phyloP scores from a whole-genome alignment of 73 alveolate genomes.

The Stentor coeruleus region DNA sequence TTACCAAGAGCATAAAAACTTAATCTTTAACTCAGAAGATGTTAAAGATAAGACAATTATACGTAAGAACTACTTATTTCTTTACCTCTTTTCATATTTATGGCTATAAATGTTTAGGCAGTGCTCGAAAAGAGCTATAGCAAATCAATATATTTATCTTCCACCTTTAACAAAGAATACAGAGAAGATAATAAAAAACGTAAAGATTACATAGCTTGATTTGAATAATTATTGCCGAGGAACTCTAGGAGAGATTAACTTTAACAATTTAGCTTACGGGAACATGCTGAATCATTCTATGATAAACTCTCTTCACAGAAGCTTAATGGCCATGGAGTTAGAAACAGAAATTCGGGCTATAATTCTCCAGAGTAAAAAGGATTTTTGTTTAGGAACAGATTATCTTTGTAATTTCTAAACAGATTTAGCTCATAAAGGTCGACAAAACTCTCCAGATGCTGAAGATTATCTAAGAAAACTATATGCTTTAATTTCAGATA shows the following conservation, averaged over 20 bases:
- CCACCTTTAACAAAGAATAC: too few relatives aligned
- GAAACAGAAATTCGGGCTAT: background rate
- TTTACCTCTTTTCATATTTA: too few relatives aligned
- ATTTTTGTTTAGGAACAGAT: background rate
- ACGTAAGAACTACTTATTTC: too few relatives aligned
- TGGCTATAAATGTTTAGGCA: too few relatives aligned
- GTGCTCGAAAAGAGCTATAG: too few relatives aligned
- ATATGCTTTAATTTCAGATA: background rate
- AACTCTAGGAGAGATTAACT: background rate
- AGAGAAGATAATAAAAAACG: too few relatives aligned
- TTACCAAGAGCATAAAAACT: too few relatives aligned
- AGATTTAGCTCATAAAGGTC: constrained; percentile 1
- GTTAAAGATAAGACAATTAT: too few relatives aligned
- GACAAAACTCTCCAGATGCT: background rate
- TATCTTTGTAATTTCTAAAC: background rate
- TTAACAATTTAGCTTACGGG: background rate
- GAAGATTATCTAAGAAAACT: background rate
- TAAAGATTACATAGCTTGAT: background rate
- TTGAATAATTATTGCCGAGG: background rate
- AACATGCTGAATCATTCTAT: background rate
- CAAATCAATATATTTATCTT: too few relatives aligned
- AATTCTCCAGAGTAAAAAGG: background rate
- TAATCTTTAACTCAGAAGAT: too few relatives aligned
- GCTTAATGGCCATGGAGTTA: background rate
- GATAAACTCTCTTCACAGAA: constrained; percentile 8